Conservation (phyloP, 2,329 filamentous ascomycete genomes). For the Bipolaris sorokiniana region DNA sequence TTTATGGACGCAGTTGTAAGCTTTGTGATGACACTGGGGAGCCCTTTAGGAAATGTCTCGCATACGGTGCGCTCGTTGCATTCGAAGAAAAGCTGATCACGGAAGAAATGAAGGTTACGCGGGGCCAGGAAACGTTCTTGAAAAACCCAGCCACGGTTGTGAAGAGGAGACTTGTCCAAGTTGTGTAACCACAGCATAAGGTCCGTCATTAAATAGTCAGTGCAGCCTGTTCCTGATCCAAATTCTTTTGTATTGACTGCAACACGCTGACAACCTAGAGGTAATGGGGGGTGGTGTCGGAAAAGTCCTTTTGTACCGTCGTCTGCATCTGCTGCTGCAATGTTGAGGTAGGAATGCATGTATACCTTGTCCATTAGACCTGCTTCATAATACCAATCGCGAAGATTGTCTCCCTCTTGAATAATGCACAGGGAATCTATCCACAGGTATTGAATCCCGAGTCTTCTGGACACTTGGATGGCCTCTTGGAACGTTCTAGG, state of each 20-base stretch:
- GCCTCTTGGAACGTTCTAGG: constrained; percentile 28
- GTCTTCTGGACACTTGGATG: constrained; percentile 12
- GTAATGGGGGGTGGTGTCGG: background rate
- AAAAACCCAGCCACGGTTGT: constrained; percentile 17
- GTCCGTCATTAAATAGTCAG: background rate
- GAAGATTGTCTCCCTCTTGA: constrained; percentile 1
- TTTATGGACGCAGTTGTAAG: background rate
- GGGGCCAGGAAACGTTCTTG: constrained; percentile 26
- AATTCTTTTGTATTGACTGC: background rate
- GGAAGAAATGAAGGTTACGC: constrained; percentile 23
- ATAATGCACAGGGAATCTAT: constrained; percentile 23
- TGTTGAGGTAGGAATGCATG: constrained; percentile 13
- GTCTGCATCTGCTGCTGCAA: constrained; percentile 9
- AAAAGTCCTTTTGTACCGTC: constrained; percentile 15
- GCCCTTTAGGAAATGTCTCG: constrained; percentile 11
- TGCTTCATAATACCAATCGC: constrained; percentile 13
- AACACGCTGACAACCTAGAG: background rate
- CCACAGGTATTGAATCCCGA: constrained; percentile 26
- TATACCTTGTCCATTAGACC: constrained; percentile 16
- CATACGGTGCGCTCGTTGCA: constrained; percentile 12
- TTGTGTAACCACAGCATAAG: background rate
- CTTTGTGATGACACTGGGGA: background rate
- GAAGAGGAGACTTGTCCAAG: background rate
- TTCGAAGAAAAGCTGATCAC: constrained; percentile 27
- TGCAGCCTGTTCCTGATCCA: background rate